Evolutionary conservation across 148 eudicot species (phyloP), one percentile per base, ranked within the genome.

Genomic region (Pharnaceum exiguum): DNA sequence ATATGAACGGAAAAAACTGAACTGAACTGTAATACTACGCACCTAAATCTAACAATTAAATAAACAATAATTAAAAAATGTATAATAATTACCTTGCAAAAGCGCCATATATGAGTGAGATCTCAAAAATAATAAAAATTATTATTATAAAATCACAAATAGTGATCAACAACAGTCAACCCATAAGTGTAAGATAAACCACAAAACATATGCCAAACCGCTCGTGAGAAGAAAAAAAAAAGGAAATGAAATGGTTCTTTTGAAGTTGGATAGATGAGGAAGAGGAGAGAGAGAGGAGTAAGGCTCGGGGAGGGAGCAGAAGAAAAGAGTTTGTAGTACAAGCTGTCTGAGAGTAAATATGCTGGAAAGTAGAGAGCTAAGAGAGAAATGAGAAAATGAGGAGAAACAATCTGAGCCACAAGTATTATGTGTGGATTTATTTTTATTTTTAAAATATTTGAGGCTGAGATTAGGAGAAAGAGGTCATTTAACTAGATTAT

Each of bases 341-440:
- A 35, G 12, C 7, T 35, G 47, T 8, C 1, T 30, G 24, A 23
- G 22, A 52, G 58, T n/a, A 29, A 31, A n/a, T n/a, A n/a, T n/a
- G n/a, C n/a, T n/a, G 23, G 24, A 10, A 31, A 23, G 30, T 7
- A n/a, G 32, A 33, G 30, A 30, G 52, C 21, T 51, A 59, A 29
- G 53, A 42, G 51, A 53, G 50, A 62, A 56, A 32, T 63, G 35
- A 74, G 18, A 39, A 46, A 31, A 39, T 39, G 33, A 33, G 51
- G 13, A 66, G 75, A 57, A 62, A 38, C n/a, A 80, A 73, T 72
- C 36, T 73, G 39, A 81, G 83, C 90, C 90, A 84, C 90, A 25
- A 84, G 45, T 55, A 25, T 45, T 67, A 52, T 42, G 27, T 44
- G 59, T 67, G 64, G 70, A 70, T 74, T 70, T 49, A 13, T 54